phyloP scores from a whole-genome alignment of 2,329 filamentous ascomycete species.

The Clarireedia hainanense region DNA sequence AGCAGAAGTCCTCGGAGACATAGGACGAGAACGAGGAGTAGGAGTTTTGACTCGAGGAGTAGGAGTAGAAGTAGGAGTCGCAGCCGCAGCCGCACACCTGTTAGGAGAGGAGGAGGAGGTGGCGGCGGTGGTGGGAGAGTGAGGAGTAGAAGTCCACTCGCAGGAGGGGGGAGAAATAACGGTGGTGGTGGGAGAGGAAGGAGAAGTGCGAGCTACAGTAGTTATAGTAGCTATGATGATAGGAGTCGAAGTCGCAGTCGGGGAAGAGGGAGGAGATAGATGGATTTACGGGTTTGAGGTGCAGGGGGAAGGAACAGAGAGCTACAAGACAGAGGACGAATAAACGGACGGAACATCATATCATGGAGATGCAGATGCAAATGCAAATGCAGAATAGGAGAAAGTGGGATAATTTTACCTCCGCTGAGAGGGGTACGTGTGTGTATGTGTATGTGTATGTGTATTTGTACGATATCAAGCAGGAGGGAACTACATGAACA shows the following conservation, averaged over 20 bases:
- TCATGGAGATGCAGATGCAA: too few relatives aligned
- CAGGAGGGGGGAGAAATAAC: constrained; percentile 15
- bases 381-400: too few relatives aligned
- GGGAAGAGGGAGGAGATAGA: constrained; percentile 9
- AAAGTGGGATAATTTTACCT: too few relatives aligned
- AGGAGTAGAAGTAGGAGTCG: neutral
- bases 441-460: too few relatives aligned
- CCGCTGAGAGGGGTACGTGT: too few relatives aligned
- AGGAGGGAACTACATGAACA: too few relatives aligned
- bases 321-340: neutral
- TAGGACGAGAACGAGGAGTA: neutral
- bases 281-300: neutral
- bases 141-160: neutral
- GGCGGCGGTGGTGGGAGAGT: neutral
- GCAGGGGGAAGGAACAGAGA: neutral
- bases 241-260: constrained; percentile 31
- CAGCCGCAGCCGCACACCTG: neutral
- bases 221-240: constrained; percentile 49
- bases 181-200: constrained; percentile 31
- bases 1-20: neutral
- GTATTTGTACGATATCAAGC: too few relatives aligned
- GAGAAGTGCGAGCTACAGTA: constrained; percentile 55
- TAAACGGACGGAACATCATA: neutral
- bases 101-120: neutral
- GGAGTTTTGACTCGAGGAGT: neutral